Base-by-base conservation (phyloP, 1,139 yeast genomes). In the Yamadazyma dendronema region DNA sequence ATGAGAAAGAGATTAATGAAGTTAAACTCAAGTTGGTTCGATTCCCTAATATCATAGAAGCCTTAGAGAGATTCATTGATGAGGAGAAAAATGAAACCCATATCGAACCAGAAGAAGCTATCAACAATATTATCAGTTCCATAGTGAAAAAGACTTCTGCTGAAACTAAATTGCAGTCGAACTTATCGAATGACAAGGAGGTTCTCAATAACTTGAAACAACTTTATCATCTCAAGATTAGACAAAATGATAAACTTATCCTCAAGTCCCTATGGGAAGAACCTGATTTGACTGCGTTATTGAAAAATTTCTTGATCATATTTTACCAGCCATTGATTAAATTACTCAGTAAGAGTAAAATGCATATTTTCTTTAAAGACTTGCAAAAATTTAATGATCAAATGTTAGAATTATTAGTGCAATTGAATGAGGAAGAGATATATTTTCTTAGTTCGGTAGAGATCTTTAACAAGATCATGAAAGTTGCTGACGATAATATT, bases 291-390 rank as follows among this genome's bases (percentile, higher is more conserved):
- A 79, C 89, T 17, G 71, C 70, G 33, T 67, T 90, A 30, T 65
- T 89, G 39, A 84, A 84, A 47, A 86, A 85, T 39, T 67, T 87
- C 28, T 71, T 90, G 30, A 76, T 89, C 0, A 72, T 88, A 39
- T 84, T 90, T 49, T 89, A 89, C 56, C 88, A 86, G 46, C 97
- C 97, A 1, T 65, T 90, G 54, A 85, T 89, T 45, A 74, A 72
- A 30, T 71, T 90, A 1, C 85, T 90, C 62, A 80, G 83, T 42
- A 76, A 79, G 36, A 88, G 96, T 19, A 80, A 84, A 43, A 74
- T 90, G 44, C 87, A 88, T 51, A 59, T 84, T 29, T 88, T 90
- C 10, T 77, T 90, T 43, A 79, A 74, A 24, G 84, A 85, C 43
- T 77, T 85, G 46, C 89, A 87, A 46, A 65, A 62, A 35, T 90